phyloP scores from a whole-genome alignment of 768 basidiomycete genomes.

The Leccinum obscurum region DNA sequence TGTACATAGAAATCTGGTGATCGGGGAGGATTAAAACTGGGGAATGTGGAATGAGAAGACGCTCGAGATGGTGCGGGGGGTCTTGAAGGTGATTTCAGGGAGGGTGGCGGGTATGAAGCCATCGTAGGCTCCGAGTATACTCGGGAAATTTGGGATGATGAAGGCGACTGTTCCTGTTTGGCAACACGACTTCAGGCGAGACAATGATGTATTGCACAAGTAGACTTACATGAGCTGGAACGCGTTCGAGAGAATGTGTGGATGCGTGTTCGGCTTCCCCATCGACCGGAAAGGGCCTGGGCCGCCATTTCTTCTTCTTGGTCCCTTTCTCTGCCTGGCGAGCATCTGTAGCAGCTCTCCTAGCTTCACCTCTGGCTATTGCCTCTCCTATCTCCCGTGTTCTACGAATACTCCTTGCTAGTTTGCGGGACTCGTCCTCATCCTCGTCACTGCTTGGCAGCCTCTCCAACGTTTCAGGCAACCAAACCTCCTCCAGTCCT shows the following conservation, averaged over 20 bases:
- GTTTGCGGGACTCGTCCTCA: conserved; percentile 32
- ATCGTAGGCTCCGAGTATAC: conserved; percentile 16
- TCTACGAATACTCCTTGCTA: conserved; percentile 37
- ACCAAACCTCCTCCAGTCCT: conserved; percentile 17
- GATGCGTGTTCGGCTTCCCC: not conserved
- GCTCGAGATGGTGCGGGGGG: conserved; percentile 1
- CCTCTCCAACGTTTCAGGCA: conserved; percentile 40
- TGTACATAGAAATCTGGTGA: conserved; percentile 17
- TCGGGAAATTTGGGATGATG: conserved; percentile 4
- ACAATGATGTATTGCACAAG: not conserved
- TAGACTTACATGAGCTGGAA: conserved; percentile 15
- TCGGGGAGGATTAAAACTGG: not conserved
- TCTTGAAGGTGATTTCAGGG: conserved; percentile 5
- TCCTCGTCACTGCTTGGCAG: conserved; percentile 46
- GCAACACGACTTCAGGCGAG: not conserved
- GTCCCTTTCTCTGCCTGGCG: conserved; percentile 12
- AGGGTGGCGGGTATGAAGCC: conserved; percentile 5
- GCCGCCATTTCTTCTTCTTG: conserved; percentile 20
- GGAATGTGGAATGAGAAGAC: conserved; percentile 12
- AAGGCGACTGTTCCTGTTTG: conserved; percentile 12
- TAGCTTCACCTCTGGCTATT: conserved; percentile 18
- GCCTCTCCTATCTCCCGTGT: conserved; percentile 27
- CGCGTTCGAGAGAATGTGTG: not conserved
- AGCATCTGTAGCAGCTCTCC: conserved; percentile 17
- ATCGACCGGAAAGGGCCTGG: conserved; percentile 30